Percentiles rank a stretch among this genome's conserved stretches.
Evolutionary conservation across 169 alveolate genomes (phyloP).

Genomic region (Eimeria sp.): DNA sequence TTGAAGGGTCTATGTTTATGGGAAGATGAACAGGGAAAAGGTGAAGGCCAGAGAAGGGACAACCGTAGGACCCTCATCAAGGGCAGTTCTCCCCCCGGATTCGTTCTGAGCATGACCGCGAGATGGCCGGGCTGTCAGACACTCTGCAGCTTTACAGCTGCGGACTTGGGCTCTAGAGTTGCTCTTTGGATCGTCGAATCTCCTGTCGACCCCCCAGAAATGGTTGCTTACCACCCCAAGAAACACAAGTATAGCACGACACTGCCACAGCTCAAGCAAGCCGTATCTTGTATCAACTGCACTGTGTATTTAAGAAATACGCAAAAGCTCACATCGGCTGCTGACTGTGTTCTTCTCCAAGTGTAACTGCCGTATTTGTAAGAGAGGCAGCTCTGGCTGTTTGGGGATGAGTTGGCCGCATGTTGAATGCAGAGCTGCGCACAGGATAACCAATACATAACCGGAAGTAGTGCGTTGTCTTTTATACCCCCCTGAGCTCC

Average conservation of each 20-base stretch:
- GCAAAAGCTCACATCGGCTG: no score
- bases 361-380: not conserved
- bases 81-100: conserved; percentile 44
- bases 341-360: no score
- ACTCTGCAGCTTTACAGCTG: not conserved
- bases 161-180: not conserved
- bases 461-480: not conserved
- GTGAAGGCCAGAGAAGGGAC: not conserved
- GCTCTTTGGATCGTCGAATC: conserved; percentile 23
- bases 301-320: no score
- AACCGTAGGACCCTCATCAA: not conserved
- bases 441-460: no score
- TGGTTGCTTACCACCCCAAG: not conserved
- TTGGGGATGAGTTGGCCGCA: not conserved
- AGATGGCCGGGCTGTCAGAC: conserved; percentile 35
- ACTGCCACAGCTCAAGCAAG: not conserved
- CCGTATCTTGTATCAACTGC: not conserved
- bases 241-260: not conserved
- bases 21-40: not conserved
- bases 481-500: not conserved
- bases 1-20: not conserved
- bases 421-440: not conserved
- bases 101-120: not conserved
- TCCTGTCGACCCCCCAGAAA: not conserved
- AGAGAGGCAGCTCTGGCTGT: not conserved